phyloP scores from a whole-genome alignment of 169 alveolate genomes.

The Cryptosporidium andersoni region DNA sequence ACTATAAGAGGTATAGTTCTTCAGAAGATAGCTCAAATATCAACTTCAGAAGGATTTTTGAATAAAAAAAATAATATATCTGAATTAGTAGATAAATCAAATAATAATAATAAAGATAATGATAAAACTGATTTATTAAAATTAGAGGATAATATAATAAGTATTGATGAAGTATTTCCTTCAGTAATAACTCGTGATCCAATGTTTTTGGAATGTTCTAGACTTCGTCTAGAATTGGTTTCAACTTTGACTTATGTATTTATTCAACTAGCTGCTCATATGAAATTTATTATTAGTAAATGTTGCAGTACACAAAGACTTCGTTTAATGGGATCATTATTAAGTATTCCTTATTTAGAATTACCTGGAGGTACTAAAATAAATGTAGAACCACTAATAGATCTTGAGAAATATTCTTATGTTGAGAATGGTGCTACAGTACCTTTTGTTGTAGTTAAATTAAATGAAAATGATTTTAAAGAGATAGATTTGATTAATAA shows the following conservation, averaged over 20 bases:
- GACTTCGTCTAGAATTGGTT: slow-evolving; percentile 19
- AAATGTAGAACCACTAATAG: slow-evolving; percentile 57
- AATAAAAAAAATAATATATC: background rate
- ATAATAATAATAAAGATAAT: background rate
- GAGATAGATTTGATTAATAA: slow-evolving; percentile 36
- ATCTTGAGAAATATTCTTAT: background rate
- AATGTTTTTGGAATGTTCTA: slow-evolving; percentile 46
- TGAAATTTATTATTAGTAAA: slow-evolving; percentile 49
- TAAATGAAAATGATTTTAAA: slow-evolving; percentile 30
- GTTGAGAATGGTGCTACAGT: slow-evolving; percentile 63
- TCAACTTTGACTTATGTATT: slow-evolving; percentile 20
- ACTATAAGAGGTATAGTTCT: slow-evolving; percentile 28
- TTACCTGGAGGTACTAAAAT: slow-evolving; percentile 54
- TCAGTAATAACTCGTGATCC: slow-evolving; percentile 36
- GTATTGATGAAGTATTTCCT: slow-evolving; percentile 42
- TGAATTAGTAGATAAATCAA: background rate
- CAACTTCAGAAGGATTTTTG: background rate
- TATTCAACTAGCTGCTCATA: slow-evolving; percentile 64
- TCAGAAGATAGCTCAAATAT: slow-evolving; percentile 51
- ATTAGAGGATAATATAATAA: background rate
- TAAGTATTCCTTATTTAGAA: slow-evolving; percentile 17
- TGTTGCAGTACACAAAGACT: slow-evolving; percentile 63
- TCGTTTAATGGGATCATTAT: slow-evolving; percentile 32
- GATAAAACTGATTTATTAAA: background rate
- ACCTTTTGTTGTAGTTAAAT: slow-evolving; percentile 50